phyloP scores from a whole-genome alignment of 2,329 filamentous ascomycete species.

The Venturia nashicola region DNA sequence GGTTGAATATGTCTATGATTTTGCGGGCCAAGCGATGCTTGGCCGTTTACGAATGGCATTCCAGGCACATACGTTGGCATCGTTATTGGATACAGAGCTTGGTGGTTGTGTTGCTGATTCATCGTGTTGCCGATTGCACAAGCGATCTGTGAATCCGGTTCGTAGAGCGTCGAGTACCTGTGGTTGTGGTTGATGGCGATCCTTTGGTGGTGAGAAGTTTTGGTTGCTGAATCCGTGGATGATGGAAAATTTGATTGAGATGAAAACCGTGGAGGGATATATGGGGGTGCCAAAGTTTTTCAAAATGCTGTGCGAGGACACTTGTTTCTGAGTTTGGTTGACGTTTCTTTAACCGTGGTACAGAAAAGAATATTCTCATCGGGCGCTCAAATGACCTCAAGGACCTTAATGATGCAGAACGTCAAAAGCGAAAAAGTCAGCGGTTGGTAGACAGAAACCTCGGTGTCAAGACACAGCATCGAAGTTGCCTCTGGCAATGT shows the following conservation, averaged over 20 bases:
- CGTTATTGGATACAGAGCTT: background rate
- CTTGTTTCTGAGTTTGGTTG: background rate
- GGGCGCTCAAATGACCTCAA: background rate
- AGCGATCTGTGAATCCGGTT: background rate
- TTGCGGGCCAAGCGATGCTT: background rate
- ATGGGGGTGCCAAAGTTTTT: background rate
- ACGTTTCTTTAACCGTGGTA: background rate
- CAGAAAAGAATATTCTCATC: background rate
- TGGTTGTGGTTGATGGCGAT: background rate
- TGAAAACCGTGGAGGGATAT: background rate
- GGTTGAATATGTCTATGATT: background rate
- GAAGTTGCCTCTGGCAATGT: constrained; percentile 2
- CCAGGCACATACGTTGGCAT: background rate
- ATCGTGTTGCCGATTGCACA: background rate
- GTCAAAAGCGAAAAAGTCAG: background rate
- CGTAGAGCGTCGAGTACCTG: background rate
- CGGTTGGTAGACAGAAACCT: background rate
- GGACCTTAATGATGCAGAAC: background rate
- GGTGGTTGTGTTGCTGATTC: background rate
- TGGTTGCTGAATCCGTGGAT: constrained; percentile 7
- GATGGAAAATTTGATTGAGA: background rate
- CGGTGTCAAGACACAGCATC: background rate
- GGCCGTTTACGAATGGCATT: background rate
- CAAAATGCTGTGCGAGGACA: background rate
- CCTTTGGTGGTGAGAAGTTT: background rate